Evolutionary conservation across 108 stramenopile genomes (phyloP), one percentile per base, ranked within the genome.

Genomic region (Conticribra weissflogii): DNA sequence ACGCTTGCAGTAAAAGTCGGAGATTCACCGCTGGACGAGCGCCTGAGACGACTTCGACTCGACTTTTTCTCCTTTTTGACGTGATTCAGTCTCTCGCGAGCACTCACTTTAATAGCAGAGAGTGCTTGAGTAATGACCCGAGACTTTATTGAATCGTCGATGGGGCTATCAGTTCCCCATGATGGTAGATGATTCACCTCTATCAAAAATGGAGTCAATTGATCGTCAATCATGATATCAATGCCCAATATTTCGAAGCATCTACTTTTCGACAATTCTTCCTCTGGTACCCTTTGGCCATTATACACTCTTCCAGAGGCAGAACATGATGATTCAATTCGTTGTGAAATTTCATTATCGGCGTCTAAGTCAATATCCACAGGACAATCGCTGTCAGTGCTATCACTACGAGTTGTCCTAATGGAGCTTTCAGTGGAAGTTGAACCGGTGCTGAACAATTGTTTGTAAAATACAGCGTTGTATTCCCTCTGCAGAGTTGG

Each of bases 141-240:
- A 29, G 74, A 72, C 47, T 85, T 85, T 70, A 85, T 81, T 54
- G 49, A 27, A 44, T 76, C 65, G 54, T 85, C 85, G 7, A 85
- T 24, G 33, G 74, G 60, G 16, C 63, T 63, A 29, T 82, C 85
- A 5, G 85, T 81, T 1, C 74, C 85, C 74, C 81, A 82, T 2
- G 68, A 66, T 3, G 85, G 85, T 17, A 85, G 54, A 54, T 85
- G 81, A 58, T 96, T 96, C 12, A 96, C 94, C 59, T 96, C 96
- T 36, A 96, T 94, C 34, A 96, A 81, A 70, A 83, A 87, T 1
- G 94, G 91, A 28, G 88, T 91, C 16, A 95, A 66, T 19, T 67
- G 71, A 51, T 59, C 52, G 73, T 96, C 96, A 16, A 96, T 64
- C 87, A 96, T 90, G 31, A 96, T 82, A 65, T 96, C 96, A 50